A percentile compares a stretch with the other conserved stretches of the same genome.
phyloP scores from a whole-genome alignment of 2,329 filamentous ascomycete species.

The Lasiodiplodia theobromae region DNA sequence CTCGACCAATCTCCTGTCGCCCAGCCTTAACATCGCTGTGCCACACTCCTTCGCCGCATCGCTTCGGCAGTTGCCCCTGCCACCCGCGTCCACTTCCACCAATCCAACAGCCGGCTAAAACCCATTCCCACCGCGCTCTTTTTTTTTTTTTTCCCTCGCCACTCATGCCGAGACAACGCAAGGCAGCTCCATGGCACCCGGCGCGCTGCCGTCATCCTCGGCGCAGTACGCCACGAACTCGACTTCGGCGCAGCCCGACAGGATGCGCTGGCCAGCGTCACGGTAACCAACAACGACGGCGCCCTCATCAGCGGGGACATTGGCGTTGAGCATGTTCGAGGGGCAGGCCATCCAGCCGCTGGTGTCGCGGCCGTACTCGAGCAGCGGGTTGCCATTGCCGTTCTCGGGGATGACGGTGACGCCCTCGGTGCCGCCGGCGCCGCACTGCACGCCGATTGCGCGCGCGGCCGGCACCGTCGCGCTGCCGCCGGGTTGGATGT shows the following conservation, averaged over 20 bases:
- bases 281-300: neutral
- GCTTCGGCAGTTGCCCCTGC: neutral
- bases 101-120: too few species aligned
- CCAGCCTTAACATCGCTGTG: neutral
- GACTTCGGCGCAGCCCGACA: neutral
- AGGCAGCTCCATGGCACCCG: neutral
- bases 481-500: neutral
- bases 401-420: neutral
- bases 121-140: neutral
- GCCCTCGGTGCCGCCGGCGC: neutral
- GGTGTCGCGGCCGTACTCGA: neutral
- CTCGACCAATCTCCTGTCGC: neutral
- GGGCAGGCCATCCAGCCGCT: constrained; percentile 14
- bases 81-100: too few species aligned
- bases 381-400: neutral
- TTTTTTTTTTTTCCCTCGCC: neutral
- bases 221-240: neutral
- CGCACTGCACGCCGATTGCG: neutral
- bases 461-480: constrained; percentile 6
- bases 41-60: neutral
- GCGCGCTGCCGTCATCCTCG: neutral
- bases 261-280: neutral
- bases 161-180: neutral
- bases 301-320: neutral
- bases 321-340: neutral